Percentiles rank a stretch among this genome's conserved stretches.
phyloP scores from a whole-genome alignment of 257 asterid genomes.

The Ilex aquifolium region DNA sequence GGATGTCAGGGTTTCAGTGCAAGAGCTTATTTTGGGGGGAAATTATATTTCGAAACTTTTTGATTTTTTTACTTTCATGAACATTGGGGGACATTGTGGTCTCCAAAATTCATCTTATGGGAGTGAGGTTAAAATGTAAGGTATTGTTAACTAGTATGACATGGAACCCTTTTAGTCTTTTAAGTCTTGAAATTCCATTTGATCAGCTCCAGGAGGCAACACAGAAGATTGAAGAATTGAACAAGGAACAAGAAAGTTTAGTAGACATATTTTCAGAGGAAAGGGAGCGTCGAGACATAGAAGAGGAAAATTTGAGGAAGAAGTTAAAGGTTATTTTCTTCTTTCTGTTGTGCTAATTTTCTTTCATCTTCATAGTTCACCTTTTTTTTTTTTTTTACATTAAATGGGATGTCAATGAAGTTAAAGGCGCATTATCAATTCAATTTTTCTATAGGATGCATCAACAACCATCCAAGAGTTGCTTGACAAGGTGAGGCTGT shows the following conservation, averaged over 20 bases:
- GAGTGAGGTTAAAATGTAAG: too few relatives aligned
- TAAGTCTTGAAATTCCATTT: conserved; percentile 11
- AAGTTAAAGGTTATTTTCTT: conserved; percentile 53
- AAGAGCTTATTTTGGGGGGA: too few relatives aligned
- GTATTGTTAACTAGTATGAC: too few relatives aligned
- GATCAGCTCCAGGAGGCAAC: conserved; percentile 53
- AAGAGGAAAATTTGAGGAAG: conserved; percentile 66
- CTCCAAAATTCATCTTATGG: too few relatives aligned
- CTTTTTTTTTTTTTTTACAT: not conserved
- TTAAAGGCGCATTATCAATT: too few relatives aligned
- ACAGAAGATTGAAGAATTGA: conserved; percentile 41
- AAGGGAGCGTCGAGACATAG: conserved; percentile 67
- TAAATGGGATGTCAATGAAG: not conserved
- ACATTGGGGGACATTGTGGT: too few relatives aligned
- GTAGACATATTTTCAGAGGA: conserved; percentile 84
- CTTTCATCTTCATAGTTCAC: not conserved
- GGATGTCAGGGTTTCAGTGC: too few relatives aligned
- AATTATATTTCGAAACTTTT: too few relatives aligned
- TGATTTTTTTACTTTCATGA: too few relatives aligned
- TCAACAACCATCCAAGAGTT: conserved; percentile 57
- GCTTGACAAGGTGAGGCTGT: conserved; percentile 36
- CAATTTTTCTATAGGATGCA: conserved; percentile 44
- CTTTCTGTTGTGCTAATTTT: not conserved
- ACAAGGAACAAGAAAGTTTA: conserved; percentile 67
- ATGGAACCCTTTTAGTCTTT: not conserved